Percentiles rank a stretch among this genome's conserved stretches.
These are phyloP conservation scores for Puccinia sorghi DNA, from an alignment of 1,284 basidiomycete species.

Conservation along the genomic window DNA sequence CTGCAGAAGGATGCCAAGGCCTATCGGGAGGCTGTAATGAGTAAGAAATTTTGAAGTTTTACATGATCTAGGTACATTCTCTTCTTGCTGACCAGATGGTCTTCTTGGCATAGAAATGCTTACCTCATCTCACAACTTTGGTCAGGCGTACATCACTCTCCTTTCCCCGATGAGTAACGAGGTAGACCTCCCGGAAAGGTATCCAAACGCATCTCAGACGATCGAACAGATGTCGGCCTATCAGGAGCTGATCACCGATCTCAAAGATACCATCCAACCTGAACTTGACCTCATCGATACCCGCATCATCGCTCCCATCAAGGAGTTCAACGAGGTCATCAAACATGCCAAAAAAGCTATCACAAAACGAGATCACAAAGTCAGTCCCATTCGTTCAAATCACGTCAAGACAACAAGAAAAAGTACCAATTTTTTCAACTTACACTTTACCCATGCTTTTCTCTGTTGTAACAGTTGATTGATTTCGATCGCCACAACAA, in stretches of 20 bases:
- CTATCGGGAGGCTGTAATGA: slow-evolving; percentile 77
- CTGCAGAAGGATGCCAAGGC: slow-evolving; percentile 85
- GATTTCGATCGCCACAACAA: slow-evolving; percentile 98
- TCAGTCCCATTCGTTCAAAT: slow-evolving; percentile 54
- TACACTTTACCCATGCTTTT: slow-evolving; percentile 32
- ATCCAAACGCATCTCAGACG: slow-evolving; percentile 65
- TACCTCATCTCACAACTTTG: slow-evolving; percentile 73
- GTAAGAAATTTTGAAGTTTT: slow-evolving; percentile 60
- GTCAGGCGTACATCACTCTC: slow-evolving; percentile 72
- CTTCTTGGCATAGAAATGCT: slow-evolving; percentile 68
- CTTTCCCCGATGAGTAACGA: slow-evolving; percentile 71
- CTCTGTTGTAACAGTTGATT: slow-evolving; percentile 67
- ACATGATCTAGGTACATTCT: slow-evolving; percentile 47
- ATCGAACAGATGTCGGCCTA: slow-evolving; percentile 75
- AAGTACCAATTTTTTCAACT: background rate
- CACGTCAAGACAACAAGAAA: background rate
- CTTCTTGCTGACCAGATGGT: background rate
- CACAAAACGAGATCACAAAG: slow-evolving; percentile 95
- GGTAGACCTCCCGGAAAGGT: slow-evolving; percentile 54
- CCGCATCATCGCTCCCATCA: slow-evolving; percentile 78
- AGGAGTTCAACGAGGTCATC: slow-evolving; percentile 81
- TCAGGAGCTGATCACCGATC: slow-evolving; percentile 75
- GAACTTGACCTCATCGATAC: slow-evolving; percentile 94
- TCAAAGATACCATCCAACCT: slow-evolving; percentile 71
- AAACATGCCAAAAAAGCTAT: slow-evolving; percentile 91